These are phyloP conservation scores for Malus hybrid DNA, from an alignment of 331 rosid genomes.

Conservation along the genomic window DNA sequence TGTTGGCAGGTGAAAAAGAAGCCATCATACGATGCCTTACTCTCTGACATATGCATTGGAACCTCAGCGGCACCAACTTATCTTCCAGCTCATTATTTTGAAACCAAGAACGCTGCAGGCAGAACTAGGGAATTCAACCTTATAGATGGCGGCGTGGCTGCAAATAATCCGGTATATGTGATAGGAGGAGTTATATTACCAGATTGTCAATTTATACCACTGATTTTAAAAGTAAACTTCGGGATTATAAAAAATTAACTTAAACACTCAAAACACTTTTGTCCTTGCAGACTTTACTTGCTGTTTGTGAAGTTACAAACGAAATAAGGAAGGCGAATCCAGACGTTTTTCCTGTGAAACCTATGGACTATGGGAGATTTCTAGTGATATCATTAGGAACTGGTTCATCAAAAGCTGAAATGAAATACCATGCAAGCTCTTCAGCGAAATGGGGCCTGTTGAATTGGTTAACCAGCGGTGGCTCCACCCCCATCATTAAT, in stretches of 20 bases:
- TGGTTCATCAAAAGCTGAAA: slow-evolving; percentile 31
- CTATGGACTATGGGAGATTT: slow-evolving; percentile 33
- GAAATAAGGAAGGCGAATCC: slow-evolving; percentile 8
- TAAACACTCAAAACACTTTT: neutral
- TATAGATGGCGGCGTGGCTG: slow-evolving; percentile 45
- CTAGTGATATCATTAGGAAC: slow-evolving; percentile 50
- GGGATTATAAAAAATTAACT: neutral
- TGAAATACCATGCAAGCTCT: slow-evolving; percentile 14
- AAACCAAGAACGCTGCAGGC: slow-evolving; percentile 8
- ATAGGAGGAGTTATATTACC: neutral
- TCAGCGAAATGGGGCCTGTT: slow-evolving; percentile 50
- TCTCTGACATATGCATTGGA: slow-evolving; percentile 40
- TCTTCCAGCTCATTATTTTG: slow-evolving; percentile 37
- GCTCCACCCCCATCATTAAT: slow-evolving; percentile 39
- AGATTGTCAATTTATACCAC: neutral
- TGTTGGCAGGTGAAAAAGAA: slow-evolving; percentile 18
- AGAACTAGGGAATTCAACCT: slow-evolving; percentile 26
- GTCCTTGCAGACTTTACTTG: slow-evolving; percentile 31
- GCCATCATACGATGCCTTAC: slow-evolving; percentile 14
- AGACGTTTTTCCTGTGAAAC: slow-evolving; percentile 20
- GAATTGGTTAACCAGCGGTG: slow-evolving; percentile 33
- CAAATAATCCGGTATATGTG: slow-evolving; percentile 38
- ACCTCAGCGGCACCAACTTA: slow-evolving; percentile 57
- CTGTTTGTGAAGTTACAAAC: slow-evolving; percentile 35
- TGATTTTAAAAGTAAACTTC: too few species aligned